phyloP scores from a whole-genome alignment of 75 land plant genomes.

The Ceratopteris richardii region DNA sequence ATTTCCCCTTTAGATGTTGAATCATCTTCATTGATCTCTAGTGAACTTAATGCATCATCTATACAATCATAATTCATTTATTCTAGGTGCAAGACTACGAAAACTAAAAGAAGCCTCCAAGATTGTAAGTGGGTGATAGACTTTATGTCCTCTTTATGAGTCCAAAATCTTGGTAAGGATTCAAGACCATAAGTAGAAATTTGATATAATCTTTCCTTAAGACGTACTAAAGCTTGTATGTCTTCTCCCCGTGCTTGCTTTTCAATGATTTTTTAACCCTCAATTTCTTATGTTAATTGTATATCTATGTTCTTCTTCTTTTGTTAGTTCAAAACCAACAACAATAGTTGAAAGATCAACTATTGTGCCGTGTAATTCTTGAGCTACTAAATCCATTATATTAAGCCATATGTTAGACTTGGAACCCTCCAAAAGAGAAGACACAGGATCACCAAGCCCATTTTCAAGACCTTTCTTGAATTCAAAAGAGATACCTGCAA shows the following conservation, averaged over 20 bases:
- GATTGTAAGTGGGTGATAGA: constrained; percentile 63
- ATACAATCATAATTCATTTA: constrained; percentile 33
- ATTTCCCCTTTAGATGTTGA: constrained; percentile 1
- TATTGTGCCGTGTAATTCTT: constrained; percentile 44
- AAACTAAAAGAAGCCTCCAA: constrained; percentile 52
- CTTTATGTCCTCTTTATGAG: constrained; percentile 65
- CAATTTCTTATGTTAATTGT: constrained; percentile 18
- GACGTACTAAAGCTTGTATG: constrained; percentile 57
- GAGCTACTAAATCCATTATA: constrained; percentile 51
- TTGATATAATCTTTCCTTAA: constrained; percentile 91
- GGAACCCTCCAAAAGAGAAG: constrained; percentile 70
- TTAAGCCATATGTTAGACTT: constrained; percentile 74
- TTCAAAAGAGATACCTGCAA: constrained; percentile 40
- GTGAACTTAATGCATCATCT: constrained; percentile 36
- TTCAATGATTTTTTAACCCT: constrained; percentile 56
- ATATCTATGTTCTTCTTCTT: constrained; percentile 28
- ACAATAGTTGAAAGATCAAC: constrained; percentile 33
- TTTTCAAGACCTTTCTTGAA: constrained; percentile 51
- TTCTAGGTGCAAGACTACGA: constrained; percentile 64
- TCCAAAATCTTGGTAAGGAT: constrained; percentile 83
- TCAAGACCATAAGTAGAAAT: constrained; percentile 75
- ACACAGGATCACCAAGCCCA: constrained; percentile 57
- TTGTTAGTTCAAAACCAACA: constrained; percentile 62
- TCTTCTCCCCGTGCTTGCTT: constrained; percentile 82
- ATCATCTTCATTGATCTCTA: constrained; percentile 35